Evolutionary conservation across 208 protist genomes (phyloP).

Genomic region (Leishmania martiniquensis): DNA sequence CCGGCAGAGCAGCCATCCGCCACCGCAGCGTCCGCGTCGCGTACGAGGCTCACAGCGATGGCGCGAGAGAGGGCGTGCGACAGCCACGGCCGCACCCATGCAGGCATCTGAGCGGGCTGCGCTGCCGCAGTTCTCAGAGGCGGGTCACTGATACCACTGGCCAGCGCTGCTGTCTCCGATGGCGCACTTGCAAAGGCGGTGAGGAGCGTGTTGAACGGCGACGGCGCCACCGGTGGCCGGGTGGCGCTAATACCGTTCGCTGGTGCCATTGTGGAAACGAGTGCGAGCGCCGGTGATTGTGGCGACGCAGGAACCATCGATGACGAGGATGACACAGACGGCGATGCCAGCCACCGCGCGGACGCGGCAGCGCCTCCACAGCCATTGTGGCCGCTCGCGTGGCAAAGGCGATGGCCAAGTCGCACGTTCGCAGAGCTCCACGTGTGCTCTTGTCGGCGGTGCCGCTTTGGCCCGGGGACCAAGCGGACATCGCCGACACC

Average conservation of each 20-base stretch:
- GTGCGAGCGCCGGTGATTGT: conserved; percentile 16
- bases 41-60: conserved; percentile 6
- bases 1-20: background rate
- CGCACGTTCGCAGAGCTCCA: background rate
- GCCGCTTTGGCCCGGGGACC: conserved; percentile 12
- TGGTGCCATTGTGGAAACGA: background rate
- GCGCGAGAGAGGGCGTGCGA: conserved; percentile 7
- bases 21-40: conserved; percentile 7
- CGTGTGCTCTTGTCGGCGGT: background rate
- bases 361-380: background rate
- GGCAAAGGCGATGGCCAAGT: background rate
- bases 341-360: conserved; percentile 2
- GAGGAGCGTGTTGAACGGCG: conserved; percentile 11
- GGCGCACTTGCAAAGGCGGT: background rate
- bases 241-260: background rate
- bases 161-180: background rate
- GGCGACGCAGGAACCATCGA: conserved; percentile 8
- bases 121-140: background rate
- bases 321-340: conserved; percentile 16
- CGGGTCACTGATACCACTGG: background rate
- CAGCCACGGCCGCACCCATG: conserved; percentile 8
- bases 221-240: background rate
- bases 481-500: background rate
- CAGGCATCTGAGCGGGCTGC: background rate
- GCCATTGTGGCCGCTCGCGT: background rate